Conservation (phyloP, 1,284 basidiomycete genomes). For the Trichosporon sp. region DNA sequence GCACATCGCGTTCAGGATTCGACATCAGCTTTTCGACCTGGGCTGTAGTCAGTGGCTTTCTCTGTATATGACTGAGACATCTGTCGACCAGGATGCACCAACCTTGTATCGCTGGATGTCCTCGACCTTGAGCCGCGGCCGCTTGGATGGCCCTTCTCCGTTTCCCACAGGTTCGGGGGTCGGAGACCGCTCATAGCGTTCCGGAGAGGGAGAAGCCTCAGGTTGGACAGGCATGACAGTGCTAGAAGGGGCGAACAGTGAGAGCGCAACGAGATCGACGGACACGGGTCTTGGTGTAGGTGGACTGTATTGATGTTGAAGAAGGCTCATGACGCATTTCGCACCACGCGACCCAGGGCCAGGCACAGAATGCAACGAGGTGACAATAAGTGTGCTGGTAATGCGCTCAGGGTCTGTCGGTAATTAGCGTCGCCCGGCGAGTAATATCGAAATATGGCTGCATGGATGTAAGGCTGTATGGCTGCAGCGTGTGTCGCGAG, state of each 20-base stretch:
- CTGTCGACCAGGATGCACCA: not conserved
- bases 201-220: slow-evolving; percentile 12
- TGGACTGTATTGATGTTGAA: no score
- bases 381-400: no score
- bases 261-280: not conserved
- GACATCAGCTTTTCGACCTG: slow-evolving; percentile 80
- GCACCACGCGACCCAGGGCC: not conserved
- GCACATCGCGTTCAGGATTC: slow-evolving; percentile 73
- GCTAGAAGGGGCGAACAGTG: not conserved
- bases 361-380: no score
- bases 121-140: slow-evolving; percentile 23
- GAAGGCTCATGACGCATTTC: not conserved
- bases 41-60: not conserved
- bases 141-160: slow-evolving; percentile 11
- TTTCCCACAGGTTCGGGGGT: slow-evolving; percentile 1
- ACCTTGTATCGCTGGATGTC: slow-evolving; percentile 33
- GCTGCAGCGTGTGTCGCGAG: no score
- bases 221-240: slow-evolving; percentile 13
- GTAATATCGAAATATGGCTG: no score
- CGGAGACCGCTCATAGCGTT: slow-evolving; percentile 14
- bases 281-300: no score
- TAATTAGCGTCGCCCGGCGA: no score
- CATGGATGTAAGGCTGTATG: no score
- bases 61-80: not conserved
- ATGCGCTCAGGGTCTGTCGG: no score